These are phyloP conservation scores for Domatiomyces globalis DNA, from an alignment of 2,329 filamentous ascomycete genomes.

Conservation along the genomic window DNA sequence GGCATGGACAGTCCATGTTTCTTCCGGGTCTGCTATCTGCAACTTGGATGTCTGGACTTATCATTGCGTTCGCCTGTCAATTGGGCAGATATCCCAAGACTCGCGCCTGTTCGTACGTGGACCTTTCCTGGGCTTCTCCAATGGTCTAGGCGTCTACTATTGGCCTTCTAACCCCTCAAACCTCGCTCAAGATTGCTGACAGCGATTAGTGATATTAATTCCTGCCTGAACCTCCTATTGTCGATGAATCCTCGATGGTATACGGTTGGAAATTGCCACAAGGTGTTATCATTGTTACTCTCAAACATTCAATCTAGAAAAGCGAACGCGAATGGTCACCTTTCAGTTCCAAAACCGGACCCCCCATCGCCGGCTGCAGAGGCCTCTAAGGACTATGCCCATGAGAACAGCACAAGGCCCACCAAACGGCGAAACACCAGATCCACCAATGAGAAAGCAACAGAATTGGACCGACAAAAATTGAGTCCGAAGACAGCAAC, in stretches of 20 bases:
- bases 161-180: no score
- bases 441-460: not conserved
- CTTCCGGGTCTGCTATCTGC: conserved; percentile 28
- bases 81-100: conserved; percentile 26
- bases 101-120: conserved; percentile 23
- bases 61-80: conserved; percentile 30
- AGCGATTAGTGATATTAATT: conserved; percentile 23
- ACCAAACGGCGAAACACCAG: not conserved
- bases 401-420: not conserved
- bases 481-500: not conserved
- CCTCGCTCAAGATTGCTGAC: not conserved
- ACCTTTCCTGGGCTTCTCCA: not conserved
- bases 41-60: conserved; percentile 29
- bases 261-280: conserved; percentile 27
- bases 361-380: conserved; percentile 2
- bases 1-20: conserved; percentile 24
- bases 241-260: conserved; percentile 28
- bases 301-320: conserved; percentile 21
- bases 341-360: conserved; percentile 11
- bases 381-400: not conserved
- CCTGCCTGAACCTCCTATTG: conserved; percentile 22
- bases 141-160: conserved; percentile 1
- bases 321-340: conserved; percentile 12
- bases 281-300: conserved; percentile 23
- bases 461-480: not conserved